phyloP scores from a whole-genome alignment of 345 rosid species.

The Eucalyptus pauciflora region DNA sequence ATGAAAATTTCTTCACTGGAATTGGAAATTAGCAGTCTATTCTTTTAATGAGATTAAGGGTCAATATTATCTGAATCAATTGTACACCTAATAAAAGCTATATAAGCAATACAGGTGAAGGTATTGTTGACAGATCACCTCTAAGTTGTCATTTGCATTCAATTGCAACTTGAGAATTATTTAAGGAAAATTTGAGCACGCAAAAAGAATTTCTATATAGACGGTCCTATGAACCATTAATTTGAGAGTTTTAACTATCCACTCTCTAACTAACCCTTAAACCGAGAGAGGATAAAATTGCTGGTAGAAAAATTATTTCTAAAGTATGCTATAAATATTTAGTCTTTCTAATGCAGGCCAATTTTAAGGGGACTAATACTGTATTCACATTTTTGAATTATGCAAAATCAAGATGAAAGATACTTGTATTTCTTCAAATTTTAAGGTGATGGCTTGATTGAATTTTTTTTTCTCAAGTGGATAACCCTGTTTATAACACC shows the following conservation, averaged over 20 bases:
- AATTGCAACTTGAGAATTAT: background rate
- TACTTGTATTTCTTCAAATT: background rate
- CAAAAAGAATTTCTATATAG: background rate
- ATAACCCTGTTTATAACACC: background rate
- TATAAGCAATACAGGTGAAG: background rate
- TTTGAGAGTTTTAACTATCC: background rate
- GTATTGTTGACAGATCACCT: background rate
- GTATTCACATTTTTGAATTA: background rate
- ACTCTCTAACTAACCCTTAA: background rate
- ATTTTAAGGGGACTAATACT: rapidly evolving
- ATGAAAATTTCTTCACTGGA: background rate
- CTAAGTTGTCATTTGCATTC: background rate
- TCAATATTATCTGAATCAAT: background rate
- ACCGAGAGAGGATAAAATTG: background rate
- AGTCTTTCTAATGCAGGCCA: background rate
- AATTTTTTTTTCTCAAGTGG: background rate
- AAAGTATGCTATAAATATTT: background rate
- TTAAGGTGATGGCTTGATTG: background rate
- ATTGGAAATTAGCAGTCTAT: background rate
- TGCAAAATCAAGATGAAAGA: background rate
- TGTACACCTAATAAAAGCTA: background rate
- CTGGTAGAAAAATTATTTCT: background rate
- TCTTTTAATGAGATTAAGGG: background rate
- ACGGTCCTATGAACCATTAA: background rate
- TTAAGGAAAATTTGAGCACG: background rate